Evolutionary conservation across 2,329 filamentous ascomycete species (phyloP).

Genomic region (Sporothrix globosa): DNA sequence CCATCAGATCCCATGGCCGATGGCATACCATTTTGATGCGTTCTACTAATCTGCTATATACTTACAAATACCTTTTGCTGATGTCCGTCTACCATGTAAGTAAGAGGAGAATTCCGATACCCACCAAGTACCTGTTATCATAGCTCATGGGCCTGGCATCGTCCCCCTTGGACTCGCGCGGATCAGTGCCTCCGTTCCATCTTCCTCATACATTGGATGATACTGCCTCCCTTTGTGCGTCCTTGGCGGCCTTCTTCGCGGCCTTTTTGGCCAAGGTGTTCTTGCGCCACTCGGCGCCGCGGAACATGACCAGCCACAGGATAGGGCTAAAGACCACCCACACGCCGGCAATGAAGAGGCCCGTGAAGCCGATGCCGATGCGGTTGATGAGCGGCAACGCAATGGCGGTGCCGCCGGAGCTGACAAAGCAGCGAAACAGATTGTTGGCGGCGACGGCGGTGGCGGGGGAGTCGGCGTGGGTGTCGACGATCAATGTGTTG

Average conservation of each 20-base stretch:
- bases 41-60: not conserved
- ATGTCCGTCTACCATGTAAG: not conserved
- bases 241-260: conserved; percentile 23
- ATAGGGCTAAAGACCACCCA: conserved; percentile 38
- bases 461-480: conserved; percentile 35
- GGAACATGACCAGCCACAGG: conserved; percentile 40
- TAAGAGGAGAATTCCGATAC: not conserved
- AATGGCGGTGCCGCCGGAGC: conserved; percentile 39
- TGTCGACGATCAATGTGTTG: conserved; percentile 37
- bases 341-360: conserved; percentile 37
- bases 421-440: conserved; percentile 38
- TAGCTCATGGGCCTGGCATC: no score
- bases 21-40: not conserved
- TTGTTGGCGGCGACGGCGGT: conserved; percentile 39
- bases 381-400: conserved; percentile 38
- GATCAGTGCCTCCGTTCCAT: no score
- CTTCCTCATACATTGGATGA: conserved; percentile 3
- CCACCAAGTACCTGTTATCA: not conserved
- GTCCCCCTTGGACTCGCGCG: no score
- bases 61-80: not conserved
- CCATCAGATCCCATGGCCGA: not conserved
- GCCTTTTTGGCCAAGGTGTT: conserved; percentile 24
- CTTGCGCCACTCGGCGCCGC: conserved; percentile 38
- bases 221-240: conserved; percentile 5
- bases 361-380: conserved; percentile 39